A percentile compares a stretch with the other conserved stretches of the same genome.
Conservation (phyloP, 2,329 filamentous ascomycete species). For the Alternaria brassicicola region DNA sequence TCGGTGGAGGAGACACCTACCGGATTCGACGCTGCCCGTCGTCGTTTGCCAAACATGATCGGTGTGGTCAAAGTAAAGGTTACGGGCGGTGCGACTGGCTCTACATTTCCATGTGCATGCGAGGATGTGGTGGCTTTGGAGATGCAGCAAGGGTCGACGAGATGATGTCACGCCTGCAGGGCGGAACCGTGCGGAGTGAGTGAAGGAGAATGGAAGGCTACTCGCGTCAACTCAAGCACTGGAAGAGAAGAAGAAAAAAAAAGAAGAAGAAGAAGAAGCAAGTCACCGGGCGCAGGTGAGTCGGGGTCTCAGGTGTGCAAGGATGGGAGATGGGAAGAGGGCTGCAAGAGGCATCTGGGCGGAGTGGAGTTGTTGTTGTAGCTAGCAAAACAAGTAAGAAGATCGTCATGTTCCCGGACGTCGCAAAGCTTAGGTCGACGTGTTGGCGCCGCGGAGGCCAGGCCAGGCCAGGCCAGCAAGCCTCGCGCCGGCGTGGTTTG, state of each 20-base stretch:
- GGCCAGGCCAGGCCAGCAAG: conserved; percentile 2
- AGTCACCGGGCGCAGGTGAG: background rate
- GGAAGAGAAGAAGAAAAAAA: background rate
- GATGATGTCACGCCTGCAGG: conserved; percentile 27
- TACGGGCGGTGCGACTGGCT: conserved; percentile 26
- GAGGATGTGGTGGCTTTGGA: conserved; percentile 4
- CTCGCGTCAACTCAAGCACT: background rate
- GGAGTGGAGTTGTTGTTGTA: conserved; percentile 7
- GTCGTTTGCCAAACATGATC: conserved; percentile 43
- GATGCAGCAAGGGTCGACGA: conserved; percentile 15
- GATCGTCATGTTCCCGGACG: conserved; percentile 14
- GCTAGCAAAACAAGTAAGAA: conserved; percentile 16
- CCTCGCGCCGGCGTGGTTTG: conserved; percentile 3
- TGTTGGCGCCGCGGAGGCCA: conserved; percentile 7
- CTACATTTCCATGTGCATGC: conserved; percentile 30
- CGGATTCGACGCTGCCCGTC: conserved; percentile 43
- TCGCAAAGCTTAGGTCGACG: conserved; percentile 12
- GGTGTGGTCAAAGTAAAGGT: conserved; percentile 26
- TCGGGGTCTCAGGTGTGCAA: background rate
- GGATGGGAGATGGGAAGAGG: background rate
- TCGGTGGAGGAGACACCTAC: conserved; percentile 32
- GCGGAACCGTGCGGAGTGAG: conserved; percentile 13
- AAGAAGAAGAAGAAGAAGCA: background rate
- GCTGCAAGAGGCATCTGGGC: conserved; percentile 5
- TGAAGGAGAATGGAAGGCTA: conserved; percentile 9